Percentiles rank a stretch among this genome's conserved stretches.
Conservation (phyloP, 352 stramenopile species). For the Phytophthora gonapodyides region DNA sequence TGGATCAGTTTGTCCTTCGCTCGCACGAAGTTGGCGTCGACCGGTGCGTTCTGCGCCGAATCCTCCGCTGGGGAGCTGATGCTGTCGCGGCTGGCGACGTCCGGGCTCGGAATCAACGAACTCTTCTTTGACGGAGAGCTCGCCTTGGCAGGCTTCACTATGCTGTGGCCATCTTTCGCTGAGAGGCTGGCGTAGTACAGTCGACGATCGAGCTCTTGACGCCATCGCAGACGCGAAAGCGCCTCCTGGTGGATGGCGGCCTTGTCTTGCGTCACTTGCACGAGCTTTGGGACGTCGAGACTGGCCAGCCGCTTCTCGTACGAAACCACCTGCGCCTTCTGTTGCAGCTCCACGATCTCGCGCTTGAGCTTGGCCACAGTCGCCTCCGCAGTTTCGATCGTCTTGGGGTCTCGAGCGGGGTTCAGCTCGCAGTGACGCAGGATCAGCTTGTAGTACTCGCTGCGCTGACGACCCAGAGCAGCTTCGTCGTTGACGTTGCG, state of each 20-base stretch:
- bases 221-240: constrained; percentile 67
- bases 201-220: constrained; percentile 64
- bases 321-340: constrained; percentile 68
- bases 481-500: constrained; percentile 64
- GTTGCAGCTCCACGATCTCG: constrained; percentile 70
- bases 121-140: constrained; percentile 23
- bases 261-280: constrained; percentile 71
- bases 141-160: background rate
- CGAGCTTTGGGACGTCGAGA: constrained; percentile 69
- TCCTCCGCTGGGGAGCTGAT: constrained; percentile 17
- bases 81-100: background rate
- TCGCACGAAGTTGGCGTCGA: constrained; percentile 55
- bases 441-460: constrained; percentile 84
- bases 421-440: constrained; percentile 80
- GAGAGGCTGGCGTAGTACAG: constrained; percentile 44
- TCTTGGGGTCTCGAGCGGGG: constrained; percentile 76
- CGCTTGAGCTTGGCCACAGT: constrained; percentile 63
- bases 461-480: constrained; percentile 59
- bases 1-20: constrained; percentile 79
- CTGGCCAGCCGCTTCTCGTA: constrained; percentile 70
- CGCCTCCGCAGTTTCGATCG: constrained; percentile 71
- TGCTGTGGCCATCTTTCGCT: constrained; percentile 14
- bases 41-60: constrained; percentile 7
- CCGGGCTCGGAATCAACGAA: background rate
- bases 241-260: constrained; percentile 66